A percentile compares a stretch with the other conserved stretches of the same genome.
Evolutionary conservation across 2,329 filamentous ascomycete genomes (phyloP).

Genomic region (Trichoderma koningiopsis): DNA sequence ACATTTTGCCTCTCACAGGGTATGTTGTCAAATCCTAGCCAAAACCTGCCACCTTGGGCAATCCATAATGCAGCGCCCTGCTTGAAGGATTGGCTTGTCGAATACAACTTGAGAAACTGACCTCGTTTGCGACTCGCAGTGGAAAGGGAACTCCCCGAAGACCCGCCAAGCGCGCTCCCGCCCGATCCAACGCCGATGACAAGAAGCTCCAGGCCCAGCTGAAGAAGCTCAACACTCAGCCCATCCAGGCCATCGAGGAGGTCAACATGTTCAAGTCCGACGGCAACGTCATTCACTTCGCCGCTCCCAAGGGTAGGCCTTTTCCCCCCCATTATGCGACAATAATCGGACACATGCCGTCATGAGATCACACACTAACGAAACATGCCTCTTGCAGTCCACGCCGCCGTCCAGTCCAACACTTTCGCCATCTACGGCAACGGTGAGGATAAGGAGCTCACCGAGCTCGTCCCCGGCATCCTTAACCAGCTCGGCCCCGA

Average conservation of each 20-base stretch:
- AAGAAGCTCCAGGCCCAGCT: conserved; percentile 98
- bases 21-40: conserved; percentile 34
- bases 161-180: conserved; percentile 98
- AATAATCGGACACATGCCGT: neutral
- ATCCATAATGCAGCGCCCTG: neutral
- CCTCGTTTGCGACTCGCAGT: conserved; percentile 45
- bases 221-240: conserved; percentile 99
- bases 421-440: conserved; percentile 99
- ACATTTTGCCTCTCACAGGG: conserved; percentile 36
- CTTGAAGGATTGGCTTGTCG: neutral
- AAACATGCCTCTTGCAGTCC: conserved; percentile 60
- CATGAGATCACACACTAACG: neutral
- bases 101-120: conserved; percentile 28
- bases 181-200: conserved; percentile 91
- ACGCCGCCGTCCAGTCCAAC: conserved; percentile 96
- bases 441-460: conserved; percentile 99
- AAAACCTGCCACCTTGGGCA: neutral
- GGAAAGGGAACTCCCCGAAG: conserved; percentile 98
- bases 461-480: conserved; percentile 97
- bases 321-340: neutral
- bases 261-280: conserved; percentile 99
- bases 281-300: conserved; percentile 99
- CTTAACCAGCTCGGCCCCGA: conserved; percentile 99
- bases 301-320: conserved; percentile 87
- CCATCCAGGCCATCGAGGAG: conserved; percentile 99